Evolutionary conservation across 2,329 filamentous ascomycete genomes (phyloP), one percentile per base, ranked within the genome.

Genomic region (Scytalidium sp.): DNA sequence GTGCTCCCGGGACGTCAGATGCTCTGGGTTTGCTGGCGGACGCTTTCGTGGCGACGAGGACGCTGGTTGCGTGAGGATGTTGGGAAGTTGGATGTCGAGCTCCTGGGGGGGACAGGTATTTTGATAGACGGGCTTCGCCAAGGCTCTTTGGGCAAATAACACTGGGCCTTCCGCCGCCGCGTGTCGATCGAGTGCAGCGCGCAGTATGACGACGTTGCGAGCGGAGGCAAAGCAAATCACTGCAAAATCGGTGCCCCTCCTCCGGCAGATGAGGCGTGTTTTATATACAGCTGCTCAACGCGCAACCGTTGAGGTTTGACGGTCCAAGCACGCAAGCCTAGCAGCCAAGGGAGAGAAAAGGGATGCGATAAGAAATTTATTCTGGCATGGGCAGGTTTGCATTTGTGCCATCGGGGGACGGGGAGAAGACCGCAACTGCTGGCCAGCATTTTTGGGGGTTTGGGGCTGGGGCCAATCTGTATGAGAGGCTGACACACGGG

Each of bases 191-290:
- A 45, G 20, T 21, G 25, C 47, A 21, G 45, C 46, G 49, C 46
- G 52, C 50, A 54, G 47, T 47, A 56, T 56, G 52, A 56, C 54
- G 56, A 54, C 25, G 39, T n/a, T 15, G 42, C 22, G 48, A 47
- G 32, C 17, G 32, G 32, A 44, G 53, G 53, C 52, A 29, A 53
- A 46, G 23, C 44, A 21, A n/a, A 36, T 36, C 32, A 36, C 32
- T n/a, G 32, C 32, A 36, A 36, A 15, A n/a, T n/a, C 32, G 17
- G 8, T 5, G 11, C 32, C 32, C 32, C 32, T 36, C 32, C 32
- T 15, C 13, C 13, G 17, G 32, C 32, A 36, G 13, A n/a, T 4
- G 6, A 36, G 17, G 17, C 32, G 32, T n/a, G 32, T 36, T 36
- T 15, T 36, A 36, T 36, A 36, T 36, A 36, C 13, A 36, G 13